Evolutionary conservation across 352 stramenopile species (phyloP), one percentile per base, ranked within the genome.

Genomic region (Hyaloperonospora arabidopsidis): DNA sequence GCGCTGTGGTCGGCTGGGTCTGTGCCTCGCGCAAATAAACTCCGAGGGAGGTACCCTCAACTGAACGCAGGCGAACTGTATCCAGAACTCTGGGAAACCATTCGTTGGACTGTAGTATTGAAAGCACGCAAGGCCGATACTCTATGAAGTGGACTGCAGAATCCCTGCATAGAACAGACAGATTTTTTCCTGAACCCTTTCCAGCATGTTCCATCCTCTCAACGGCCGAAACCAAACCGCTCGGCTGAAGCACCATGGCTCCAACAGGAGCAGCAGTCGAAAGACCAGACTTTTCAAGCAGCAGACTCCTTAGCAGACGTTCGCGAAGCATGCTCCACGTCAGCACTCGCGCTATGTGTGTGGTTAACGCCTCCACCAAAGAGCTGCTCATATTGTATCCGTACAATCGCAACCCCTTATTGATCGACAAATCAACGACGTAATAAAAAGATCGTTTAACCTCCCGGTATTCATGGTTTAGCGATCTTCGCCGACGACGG

Each of bases 341-440:
- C 19, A 88, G 46, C 36, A 88, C 61, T 11, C 75, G 68, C 8
- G 79, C 70, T 8, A 84, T 49, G 36, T 86, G 66, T 7, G 73
- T 66, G 2, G 76, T 53, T 21, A 93, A 56, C 2, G 62, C 65
- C 18, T 93, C 82, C 14, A 86, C 59, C 13, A 90, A 60, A 39
- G 70, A 61, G 0, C 61, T 55, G 38, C 80, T 88, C 70, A 90
- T 79, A 49, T 93, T 93, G 67, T 93, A 93, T 43, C 72, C 82
- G 45, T 84, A 87, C 17, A 87, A 58, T 0, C 63, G 62, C 21
- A 93, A 39, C 0, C 82, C 82, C 25, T 68, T 76, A n/a, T 45
- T 67, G 7, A 67, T 67, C 0, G 79, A 92, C 10, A 92, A 38
- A 23, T 88, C 76, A 15, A 89, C 51, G 23, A 89, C 59, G 47